Evolutionary conservation across 768 basidiomycete species (phyloP), one percentile per base, ranked within the genome.

Genomic region (Mrakia frigida): DNA sequence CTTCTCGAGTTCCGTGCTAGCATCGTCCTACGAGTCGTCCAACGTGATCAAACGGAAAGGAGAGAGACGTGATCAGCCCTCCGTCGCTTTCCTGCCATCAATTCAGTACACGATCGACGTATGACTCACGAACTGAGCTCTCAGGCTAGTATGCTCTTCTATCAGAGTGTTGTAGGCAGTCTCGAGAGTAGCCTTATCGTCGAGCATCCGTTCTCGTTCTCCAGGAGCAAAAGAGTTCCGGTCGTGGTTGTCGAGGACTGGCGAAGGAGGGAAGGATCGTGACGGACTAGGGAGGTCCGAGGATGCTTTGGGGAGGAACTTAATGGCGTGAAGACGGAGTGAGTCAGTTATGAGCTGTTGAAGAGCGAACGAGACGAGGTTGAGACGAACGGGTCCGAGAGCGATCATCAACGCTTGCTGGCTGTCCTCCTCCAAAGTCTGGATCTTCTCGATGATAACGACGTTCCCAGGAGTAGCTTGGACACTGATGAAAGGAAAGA

Each of bases 261-360:
- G 56, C 6, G 50, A 65, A 7, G 28, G 23, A 50, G 39, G 33
- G 25, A 53, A 56, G 70, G 73, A 76, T 92, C 94, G 87, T 92
- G 91, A 83, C 96, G 94, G 77, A 97, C 95, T 60, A 92, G 91
- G 83, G 88, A 91, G 95, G 97, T 98, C 73, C 96, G 85, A 81
- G 89, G 87, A 82, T 93, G 92, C 84, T 97, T 74, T 67, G 11
- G 73, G 73, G 6, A 74, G 73, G 43, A 65, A 74, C 73, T 74
- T 14, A 21, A 3, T 11, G 21, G 43, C 13, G 6, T 3, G 33
- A 60, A 28, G 63, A 5, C 11, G 1, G 6, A 43, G 46, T 21
- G 46, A 35, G 41, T 70, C 43, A 70, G 37, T 10, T 23, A 6
- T 2, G 50, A 21, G 25, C 23, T 5, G 4, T 4, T 4, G n/a